Evolutionary conservation across 495 filamentous ascomycete species (phyloP).

Genomic region (Aspergillus cristatus): DNA sequence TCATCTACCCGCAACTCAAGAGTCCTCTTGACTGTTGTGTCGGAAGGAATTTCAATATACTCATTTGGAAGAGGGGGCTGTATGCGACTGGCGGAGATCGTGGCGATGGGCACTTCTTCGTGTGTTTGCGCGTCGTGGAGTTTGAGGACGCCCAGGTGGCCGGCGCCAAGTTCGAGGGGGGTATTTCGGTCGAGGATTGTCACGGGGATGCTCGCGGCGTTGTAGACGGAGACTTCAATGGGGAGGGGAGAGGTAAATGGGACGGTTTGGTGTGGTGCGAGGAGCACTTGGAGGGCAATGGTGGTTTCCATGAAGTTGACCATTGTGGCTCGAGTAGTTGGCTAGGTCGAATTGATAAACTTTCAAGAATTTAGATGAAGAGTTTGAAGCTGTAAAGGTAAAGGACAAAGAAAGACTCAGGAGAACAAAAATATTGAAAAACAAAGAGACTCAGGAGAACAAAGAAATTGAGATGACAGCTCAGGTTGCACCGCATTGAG

Average conservation of each 20-base stretch:
- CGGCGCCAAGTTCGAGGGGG: conserved; percentile 39
- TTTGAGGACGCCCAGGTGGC: conserved; percentile 36
- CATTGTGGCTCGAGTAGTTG: no score
- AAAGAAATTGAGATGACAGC: no score
- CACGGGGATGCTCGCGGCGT: conserved; percentile 27
- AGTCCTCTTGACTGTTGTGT: conserved; percentile 9
- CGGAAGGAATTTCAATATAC: conserved; percentile 31
- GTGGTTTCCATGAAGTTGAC: no score
- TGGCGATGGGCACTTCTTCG: conserved; percentile 24
- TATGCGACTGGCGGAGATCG: conserved; percentile 34
- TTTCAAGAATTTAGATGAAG: no score
- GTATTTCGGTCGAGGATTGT: conserved; percentile 42
- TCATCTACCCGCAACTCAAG: conserved; percentile 9
- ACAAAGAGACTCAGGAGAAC: no score
- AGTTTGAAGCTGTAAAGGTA: no score
- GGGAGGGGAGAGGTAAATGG: no score
- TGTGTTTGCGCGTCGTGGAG: conserved; percentile 27
- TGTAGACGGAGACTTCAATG: conserved; percentile 28
- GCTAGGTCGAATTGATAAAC: conserved; percentile 5
- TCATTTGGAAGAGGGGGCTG: conserved; percentile 33
- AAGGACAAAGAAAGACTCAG: no score
- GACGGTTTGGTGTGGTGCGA: no score
- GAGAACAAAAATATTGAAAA: no score
- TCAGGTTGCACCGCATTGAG: no score
- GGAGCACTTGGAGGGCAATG: conserved; percentile 15